A percentile compares a stretch with the other conserved stretches of the same genome.
These are phyloP conservation scores for Talaromyces nanjingensis DNA, from an alignment of 495 filamentous ascomycete species.

Conservation along the genomic window DNA sequence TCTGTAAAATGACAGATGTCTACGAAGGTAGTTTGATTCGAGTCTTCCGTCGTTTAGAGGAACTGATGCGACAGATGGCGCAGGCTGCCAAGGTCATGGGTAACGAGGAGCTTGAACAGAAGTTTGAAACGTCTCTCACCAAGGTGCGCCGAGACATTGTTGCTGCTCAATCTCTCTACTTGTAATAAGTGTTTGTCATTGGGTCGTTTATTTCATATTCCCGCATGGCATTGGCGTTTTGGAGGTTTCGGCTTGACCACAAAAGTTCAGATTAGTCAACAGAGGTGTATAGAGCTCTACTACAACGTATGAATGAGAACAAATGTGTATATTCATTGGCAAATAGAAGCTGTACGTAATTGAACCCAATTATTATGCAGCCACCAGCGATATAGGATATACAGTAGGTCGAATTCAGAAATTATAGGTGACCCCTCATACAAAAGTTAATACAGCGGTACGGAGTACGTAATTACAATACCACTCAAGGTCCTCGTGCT, in stretches of 20 bases:
- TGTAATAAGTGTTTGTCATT: constrained; percentile 37
- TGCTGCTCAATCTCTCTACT: constrained; percentile 83
- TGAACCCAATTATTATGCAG: background rate
- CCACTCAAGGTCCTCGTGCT: background rate
- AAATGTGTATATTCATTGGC: background rate
- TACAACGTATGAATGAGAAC: background rate
- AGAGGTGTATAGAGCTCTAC: background rate
- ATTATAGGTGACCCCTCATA: background rate
- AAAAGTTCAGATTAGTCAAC: background rate
- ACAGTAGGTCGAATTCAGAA: no score
- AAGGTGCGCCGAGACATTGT: constrained; percentile 91
- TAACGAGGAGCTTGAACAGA: constrained; percentile 81
- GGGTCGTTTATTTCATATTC: constrained; percentile 3
- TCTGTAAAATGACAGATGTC: constrained; percentile 98
- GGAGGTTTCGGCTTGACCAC: background rate
- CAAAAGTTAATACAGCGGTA: background rate
- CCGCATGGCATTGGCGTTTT: constrained; percentile 8
- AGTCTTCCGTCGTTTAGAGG: constrained; percentile 90
- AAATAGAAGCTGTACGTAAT: background rate
- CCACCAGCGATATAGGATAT: background rate
- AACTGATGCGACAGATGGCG: constrained; percentile 95
- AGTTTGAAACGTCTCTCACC: constrained; percentile 73
- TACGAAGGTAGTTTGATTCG: constrained; percentile 96
- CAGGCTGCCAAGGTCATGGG: constrained; percentile 97
- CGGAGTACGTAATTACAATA: background rate